phyloP scores from a whole-genome alignment of 176 grass and related monocot genomes.

The Zizania latifolia region DNA sequence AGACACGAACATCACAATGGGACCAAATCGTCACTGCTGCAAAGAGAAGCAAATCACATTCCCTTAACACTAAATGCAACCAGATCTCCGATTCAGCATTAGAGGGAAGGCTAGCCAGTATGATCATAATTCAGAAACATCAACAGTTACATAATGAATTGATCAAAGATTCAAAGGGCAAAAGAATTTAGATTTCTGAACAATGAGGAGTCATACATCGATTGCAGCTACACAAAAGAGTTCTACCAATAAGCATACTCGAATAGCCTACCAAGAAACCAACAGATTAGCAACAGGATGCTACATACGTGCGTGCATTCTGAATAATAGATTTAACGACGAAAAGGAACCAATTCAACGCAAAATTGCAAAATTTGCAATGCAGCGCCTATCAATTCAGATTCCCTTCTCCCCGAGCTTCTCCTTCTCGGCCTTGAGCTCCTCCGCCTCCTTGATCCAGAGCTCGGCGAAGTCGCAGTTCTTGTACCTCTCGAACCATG shows the following conservation, averaged over 20 bases:
- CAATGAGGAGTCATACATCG: conserved; percentile 1
- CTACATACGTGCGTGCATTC: background rate
- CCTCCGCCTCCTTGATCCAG: conserved; percentile 58
- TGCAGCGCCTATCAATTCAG: background rate
- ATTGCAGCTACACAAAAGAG: conserved; percentile 23
- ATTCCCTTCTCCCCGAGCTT: background rate
- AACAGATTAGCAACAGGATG: background rate
- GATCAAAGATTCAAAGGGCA: background rate
- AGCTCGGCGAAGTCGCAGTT: conserved; percentile 69
- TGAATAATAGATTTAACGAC: background rate
- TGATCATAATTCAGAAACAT: background rate
- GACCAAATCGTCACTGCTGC: background rate
- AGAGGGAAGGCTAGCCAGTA: background rate
- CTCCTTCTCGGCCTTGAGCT: conserved; percentile 42
- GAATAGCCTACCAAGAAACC: background rate
- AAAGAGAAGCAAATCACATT: background rate
- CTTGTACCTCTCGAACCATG: conserved; percentile 67
- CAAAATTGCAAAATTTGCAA: background rate
- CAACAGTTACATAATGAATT: background rate
- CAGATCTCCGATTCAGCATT: background rate
- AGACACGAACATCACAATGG: background rate
- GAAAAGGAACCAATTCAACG: conserved; percentile 27
- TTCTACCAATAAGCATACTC: background rate
- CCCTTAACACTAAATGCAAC: background rate
- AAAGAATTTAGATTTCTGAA: background rate